Percentiles rank a stretch among this genome's conserved stretches.
phyloP scores from a whole-genome alignment of 2,329 filamentous ascomycete species.

The Fusarium graminum region DNA sequence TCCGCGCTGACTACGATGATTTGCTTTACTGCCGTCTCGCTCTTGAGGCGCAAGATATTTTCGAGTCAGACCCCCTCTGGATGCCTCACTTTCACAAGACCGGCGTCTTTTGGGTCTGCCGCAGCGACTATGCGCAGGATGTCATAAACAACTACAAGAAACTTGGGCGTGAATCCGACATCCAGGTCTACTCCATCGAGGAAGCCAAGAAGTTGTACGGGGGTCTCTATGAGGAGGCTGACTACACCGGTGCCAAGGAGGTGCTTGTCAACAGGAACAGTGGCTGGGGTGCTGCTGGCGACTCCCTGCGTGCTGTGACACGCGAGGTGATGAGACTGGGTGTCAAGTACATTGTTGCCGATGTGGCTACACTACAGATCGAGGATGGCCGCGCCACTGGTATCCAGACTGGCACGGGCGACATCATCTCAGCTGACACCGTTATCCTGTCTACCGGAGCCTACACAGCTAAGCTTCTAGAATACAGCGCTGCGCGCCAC shows the following conservation, averaged over 20 bases:
- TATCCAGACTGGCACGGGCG: conserved; percentile 61
- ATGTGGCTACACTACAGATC: conserved; percentile 63
- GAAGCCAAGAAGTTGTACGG: conserved; percentile 65
- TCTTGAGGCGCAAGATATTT: conserved; percentile 74
- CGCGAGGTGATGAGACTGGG: conserved; percentile 65
- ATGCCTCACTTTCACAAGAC: conserved; percentile 69
- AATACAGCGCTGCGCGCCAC: conserved; percentile 62
- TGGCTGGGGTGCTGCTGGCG: conserved; percentile 74
- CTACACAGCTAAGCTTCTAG: conserved; percentile 68
- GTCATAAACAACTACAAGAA: conserved; percentile 67
- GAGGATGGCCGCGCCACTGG: conserved; percentile 63
- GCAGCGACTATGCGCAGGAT: conserved; percentile 62
- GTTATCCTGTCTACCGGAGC: conserved; percentile 69
- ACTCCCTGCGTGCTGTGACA: conserved; percentile 68
- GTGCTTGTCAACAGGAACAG: conserved; percentile 72
- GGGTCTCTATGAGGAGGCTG: conserved; percentile 70
- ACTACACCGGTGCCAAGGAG: conserved; percentile 70
- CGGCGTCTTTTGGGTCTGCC: conserved; percentile 69
- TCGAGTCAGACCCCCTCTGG: conserved; percentile 69
- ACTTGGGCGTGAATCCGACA: conserved; percentile 56
- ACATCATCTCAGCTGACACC: conserved; percentile 61
- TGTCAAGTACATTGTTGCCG: conserved; percentile 69
- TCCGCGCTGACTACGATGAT: conserved; percentile 57
- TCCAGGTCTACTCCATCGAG: conserved; percentile 60
- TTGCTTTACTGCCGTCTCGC: conserved; percentile 73